Base-by-base conservation (phyloP, 1,284 basidiomycete genomes). In the Phlebopus sp. region DNA sequence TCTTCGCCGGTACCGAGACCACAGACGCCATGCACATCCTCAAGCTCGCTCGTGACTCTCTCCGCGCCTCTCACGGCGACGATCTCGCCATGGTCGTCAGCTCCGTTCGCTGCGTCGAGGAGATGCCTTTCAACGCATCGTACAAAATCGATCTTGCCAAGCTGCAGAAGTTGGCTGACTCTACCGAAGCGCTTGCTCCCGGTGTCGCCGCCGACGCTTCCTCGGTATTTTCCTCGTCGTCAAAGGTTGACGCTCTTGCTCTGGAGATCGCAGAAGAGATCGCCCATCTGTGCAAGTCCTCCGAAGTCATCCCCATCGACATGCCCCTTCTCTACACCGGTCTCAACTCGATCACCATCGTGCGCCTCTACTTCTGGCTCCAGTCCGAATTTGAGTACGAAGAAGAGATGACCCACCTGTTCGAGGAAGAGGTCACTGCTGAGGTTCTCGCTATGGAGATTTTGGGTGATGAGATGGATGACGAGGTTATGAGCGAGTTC, bases 101-200 rank as follows among this genome's bases (percentile, higher is more conserved):
- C 17, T 51, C 55, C 5, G 59, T 59, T 17, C 61, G 53, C 21
- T 55, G 56, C 27, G 51, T 60, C 23, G 40, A 38, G 1, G 60
- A 65, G 39, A 59, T 62, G 60, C 62, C 60, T 4, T 62, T 63
- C 46, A 65, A 65, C 5, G 60, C 60, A 0, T 63, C 59, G 5
- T 63, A 63, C 52, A 60, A 61, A 42, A 37, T 59, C 25, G 60
- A 63, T 25, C 50, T 60, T 14, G 57, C 42, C 13, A 30, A 19
- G 11, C 59, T 60, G 4, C 61, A 63, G 42, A 52, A 52, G 21
- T 31, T 63, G 37, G 59, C 52, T 3, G 59, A 63, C 39, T 55
- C 53, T 36, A 38, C 32, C 5, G 57, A 58, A 8, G 15, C 35
- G 17, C 37, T 46, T 13, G 15, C 36, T 23, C 53, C 48, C 14